Percentiles rank a stretch among this genome's conserved stretches.
Evolutionary conservation across 2,329 filamentous ascomycete genomes (phyloP).

Genomic region (Remersonia thermophila): DNA sequence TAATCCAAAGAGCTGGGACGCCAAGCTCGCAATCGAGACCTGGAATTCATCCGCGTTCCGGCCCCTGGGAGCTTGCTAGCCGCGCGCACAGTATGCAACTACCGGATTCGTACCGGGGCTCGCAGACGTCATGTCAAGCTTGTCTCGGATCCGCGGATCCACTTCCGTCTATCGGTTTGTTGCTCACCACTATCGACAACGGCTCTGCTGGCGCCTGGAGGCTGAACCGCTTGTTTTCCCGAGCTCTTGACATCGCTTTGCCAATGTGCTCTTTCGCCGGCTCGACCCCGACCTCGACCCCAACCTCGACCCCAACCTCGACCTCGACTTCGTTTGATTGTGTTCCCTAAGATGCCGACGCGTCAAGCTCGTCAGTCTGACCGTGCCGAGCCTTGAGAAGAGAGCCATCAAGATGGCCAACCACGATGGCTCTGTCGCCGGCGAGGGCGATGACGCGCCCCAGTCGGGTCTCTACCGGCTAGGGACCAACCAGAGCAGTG

Average conservation of each 20-base stretch:
- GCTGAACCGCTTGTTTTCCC: too few relatives aligned
- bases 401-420: constrained; percentile 3
- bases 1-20: constrained; percentile 1
- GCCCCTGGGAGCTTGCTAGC: too few relatives aligned
- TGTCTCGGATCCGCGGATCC: constrained; percentile 2
- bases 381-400: constrained; percentile 6
- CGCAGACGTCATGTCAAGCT: constrained; percentile 11
- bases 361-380: not conserved
- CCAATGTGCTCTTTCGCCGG: not conserved
- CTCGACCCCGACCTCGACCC: too few relatives aligned
- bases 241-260: too few relatives aligned
- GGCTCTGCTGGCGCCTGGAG: not conserved
- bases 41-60: too few relatives aligned
- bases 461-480: constrained; percentile 43
- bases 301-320: too few relatives aligned
- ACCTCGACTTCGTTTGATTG: not conserved
- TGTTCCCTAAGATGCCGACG: constrained; percentile 7
- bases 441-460: constrained; percentile 12
- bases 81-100: too few relatives aligned
- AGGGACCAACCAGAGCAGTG: constrained; percentile 57
- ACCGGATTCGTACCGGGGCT: constrained; percentile 1
- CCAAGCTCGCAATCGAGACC: constrained; percentile 1
- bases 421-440: constrained; percentile 9
- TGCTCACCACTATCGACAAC: too few relatives aligned
- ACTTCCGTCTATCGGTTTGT: not conserved